phyloP scores from a whole-genome alignment of 2,329 filamentous ascomycete genomes.

The Byssochlamys sp. region DNA sequence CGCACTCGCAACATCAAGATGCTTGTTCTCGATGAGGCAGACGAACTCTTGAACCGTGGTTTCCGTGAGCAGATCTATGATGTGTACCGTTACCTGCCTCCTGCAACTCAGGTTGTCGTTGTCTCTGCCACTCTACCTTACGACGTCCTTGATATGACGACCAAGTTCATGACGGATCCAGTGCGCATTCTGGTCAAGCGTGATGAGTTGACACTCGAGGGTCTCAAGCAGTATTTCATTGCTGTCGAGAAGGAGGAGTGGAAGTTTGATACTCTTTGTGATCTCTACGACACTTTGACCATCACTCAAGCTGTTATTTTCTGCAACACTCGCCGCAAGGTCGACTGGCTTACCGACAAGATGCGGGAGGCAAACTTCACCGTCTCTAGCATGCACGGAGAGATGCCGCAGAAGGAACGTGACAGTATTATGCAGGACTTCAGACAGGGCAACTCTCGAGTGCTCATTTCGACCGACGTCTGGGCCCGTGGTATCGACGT shows the following conservation, averaged over 20 bases:
- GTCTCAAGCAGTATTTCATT: conserved; percentile 97
- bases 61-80: conserved; percentile 99
- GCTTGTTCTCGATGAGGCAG: conserved; percentile 66
- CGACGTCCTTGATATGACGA: conserved; percentile 97
- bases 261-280: conserved; percentile 98
- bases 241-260: conserved; percentile 98
- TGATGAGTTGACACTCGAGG: conserved; percentile 95
- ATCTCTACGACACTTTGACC: conserved; percentile 95
- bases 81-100: conserved; percentile 91
- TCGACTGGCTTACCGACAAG: conserved; percentile 98
- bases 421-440: conserved; percentile 99
- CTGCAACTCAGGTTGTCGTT: conserved; percentile 94
- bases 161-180: conserved; percentile 98
- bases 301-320: conserved; percentile 99
- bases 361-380: conserved; percentile 99
- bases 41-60: conserved; percentile 77
- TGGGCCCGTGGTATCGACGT: conserved; percentile 98
- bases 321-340: conserved; percentile 97
- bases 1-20: conserved; percentile 69
- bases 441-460: conserved; percentile 87
- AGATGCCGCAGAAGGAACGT: conserved; percentile 96
- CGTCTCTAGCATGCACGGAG: conserved; percentile 95
- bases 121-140: conserved; percentile 94
- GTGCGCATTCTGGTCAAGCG: conserved; percentile 95
- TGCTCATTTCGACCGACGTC: conserved; percentile 93